Evolutionary conservation across 2,329 filamentous ascomycete genomes (phyloP).

Genomic region (Nemania sp.): DNA sequence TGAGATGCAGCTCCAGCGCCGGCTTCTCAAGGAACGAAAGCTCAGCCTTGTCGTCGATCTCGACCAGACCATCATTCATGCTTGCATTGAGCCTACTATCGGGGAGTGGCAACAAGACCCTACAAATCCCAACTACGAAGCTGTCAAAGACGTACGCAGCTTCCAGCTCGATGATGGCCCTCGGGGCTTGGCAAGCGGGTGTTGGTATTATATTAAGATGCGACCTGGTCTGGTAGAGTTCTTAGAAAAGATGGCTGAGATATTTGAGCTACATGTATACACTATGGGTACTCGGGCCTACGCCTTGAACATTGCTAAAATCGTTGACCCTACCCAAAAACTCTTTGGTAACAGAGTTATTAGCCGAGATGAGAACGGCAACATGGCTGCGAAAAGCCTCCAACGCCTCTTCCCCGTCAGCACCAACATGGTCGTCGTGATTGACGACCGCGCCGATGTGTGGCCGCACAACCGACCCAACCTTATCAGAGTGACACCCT

Average conservation of each 20-base stretch:
- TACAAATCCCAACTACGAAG: constrained; percentile 88
- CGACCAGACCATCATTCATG: constrained; percentile 98
- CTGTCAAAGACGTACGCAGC: constrained; percentile 86
- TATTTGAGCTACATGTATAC: constrained; percentile 97
- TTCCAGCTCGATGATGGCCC: constrained; percentile 94
- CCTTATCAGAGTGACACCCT: constrained; percentile 92
- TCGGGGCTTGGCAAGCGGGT: constrained; percentile 74
- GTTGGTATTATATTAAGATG: constrained; percentile 98
- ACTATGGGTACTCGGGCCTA: constrained; percentile 99
- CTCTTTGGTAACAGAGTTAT: constrained; percentile 95
- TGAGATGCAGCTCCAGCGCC: constrained; percentile 87
- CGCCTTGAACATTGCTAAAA: constrained; percentile 88
- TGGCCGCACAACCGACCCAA: constrained; percentile 93
- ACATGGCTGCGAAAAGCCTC: constrained; percentile 88
- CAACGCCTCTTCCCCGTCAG: constrained; percentile 94
- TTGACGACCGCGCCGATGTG: constrained; percentile 95
- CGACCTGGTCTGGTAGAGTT: constrained; percentile 88
- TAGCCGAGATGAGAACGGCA: constrained; percentile 96
- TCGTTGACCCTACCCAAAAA: constrained; percentile 89
- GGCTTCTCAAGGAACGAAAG: constrained; percentile 83
- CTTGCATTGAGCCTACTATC: constrained; percentile 95
- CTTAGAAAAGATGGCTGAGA: constrained; percentile 62
- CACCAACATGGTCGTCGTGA: constrained; percentile 99
- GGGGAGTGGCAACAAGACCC: constrained; percentile 94
- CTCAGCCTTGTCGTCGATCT: constrained; percentile 95